Percentiles rank a stretch among this genome's conserved stretches.
These are phyloP conservation scores for Nicotiana knightiana DNA, from an alignment of 257 asterid genomes.

Conservation along the genomic window DNA sequence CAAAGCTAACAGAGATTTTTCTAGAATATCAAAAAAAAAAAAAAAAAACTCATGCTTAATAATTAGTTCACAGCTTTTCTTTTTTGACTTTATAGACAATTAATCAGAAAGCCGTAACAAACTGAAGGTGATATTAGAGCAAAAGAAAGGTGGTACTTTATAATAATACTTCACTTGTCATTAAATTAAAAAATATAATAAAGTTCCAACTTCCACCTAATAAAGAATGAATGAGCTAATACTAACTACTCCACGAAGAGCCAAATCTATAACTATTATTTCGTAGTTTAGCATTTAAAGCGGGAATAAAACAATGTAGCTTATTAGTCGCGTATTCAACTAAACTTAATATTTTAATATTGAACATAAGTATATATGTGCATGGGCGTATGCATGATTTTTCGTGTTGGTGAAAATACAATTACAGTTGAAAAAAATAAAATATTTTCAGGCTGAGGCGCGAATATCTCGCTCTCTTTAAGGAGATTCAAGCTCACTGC, in stretches of 20 bases:
- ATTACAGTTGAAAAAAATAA: too few species aligned
- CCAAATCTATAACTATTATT: not conserved
- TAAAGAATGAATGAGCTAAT: not conserved
- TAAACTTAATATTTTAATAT: too few species aligned
- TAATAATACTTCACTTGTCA: not conserved
- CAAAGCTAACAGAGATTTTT: not conserved
- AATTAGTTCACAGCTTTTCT: not conserved
- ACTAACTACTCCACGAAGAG: slow-evolving; percentile 1
- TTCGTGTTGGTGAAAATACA: too few species aligned
- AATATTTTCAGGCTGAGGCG: too few species aligned
- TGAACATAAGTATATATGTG: too few species aligned
- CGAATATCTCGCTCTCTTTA: too few species aligned
- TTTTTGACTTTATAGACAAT: not conserved
- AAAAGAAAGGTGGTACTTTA: not conserved
- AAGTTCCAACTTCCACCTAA: not conserved
- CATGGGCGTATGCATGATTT: too few species aligned
- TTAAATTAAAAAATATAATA: not conserved
- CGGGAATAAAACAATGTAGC: too few species aligned
- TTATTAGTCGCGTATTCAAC: too few species aligned
- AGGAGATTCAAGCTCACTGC: too few species aligned
- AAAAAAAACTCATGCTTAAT: too few species aligned
- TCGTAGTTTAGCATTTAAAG: not conserved
- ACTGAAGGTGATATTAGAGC: not conserved
- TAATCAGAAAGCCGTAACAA: not conserved
- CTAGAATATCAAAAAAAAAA: not conserved